Base-by-base conservation (phyloP, 2,329 filamentous ascomycete genomes). In the Pyrenophora tritici-repentis region DNA sequence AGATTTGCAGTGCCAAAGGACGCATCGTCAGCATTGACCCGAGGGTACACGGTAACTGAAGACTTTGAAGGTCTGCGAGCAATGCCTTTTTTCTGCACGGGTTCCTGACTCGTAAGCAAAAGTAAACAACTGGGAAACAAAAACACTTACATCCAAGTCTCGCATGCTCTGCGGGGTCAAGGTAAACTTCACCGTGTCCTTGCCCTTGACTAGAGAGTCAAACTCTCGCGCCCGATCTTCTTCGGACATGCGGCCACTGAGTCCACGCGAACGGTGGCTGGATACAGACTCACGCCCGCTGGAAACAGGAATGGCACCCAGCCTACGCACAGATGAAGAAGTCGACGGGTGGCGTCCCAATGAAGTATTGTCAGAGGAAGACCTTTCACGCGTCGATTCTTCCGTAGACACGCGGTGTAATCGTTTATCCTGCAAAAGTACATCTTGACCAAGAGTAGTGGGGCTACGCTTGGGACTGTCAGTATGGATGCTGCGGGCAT, bases 101-200 rank as follows among this genome's bases (percentile, higher is more conserved):
- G 59, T 6, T 59, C 45, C 37, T 67, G 65, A 65, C 70, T 32
- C 3, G 36, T 68, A 40, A 55, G 51, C n/a, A n/a, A n/a, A 20
- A 24, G 20, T 18, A 41, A 36, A 26, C 14, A 34, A n/a, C 6
- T 13, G 33, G 33, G 16, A 29, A 26, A 10, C 20, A 14, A 2
- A 26, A 6, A 36, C 16, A 73, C 76, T 74, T 63, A 77, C 77
- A 47, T 76, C 72, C 14, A 70, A 55, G 46, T 76, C 77, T 35
- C 77, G 74, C 61, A 80, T 75, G 39, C 65, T 73, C 47, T 78
- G 72, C 17, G 78, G 78, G 10, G 78, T 80, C 45, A 81, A 64
- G 6, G 78, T 80, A 62, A 77, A 79, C 60, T 80, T 80, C 17
- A 80, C 75, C 4, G 78, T 80, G 22, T 80, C 78, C 37, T 75